These are phyloP conservation scores for Tolypocladium pustulatum DNA, from an alignment of 2,329 filamentous ascomycete genomes.

Conservation along the genomic window DNA sequence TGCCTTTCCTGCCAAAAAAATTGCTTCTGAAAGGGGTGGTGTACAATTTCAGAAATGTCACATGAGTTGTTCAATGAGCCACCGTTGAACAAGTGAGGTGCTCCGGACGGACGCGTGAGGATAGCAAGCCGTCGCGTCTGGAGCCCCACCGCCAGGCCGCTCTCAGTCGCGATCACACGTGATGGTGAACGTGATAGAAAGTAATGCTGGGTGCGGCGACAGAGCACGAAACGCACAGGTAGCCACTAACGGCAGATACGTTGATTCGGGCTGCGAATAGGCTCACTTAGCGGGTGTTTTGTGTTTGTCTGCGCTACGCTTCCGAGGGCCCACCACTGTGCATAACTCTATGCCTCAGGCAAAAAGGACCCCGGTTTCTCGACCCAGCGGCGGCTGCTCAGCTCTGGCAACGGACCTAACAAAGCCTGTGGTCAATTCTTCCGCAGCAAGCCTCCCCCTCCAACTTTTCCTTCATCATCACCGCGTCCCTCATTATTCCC, in stretches of 20 bases:
- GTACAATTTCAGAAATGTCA: background rate
- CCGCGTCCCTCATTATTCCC: background rate
- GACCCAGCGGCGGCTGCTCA: conserved; percentile 5
- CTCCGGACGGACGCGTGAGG: background rate
- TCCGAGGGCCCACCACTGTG: background rate
- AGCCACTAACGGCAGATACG: background rate
- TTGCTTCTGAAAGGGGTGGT: background rate
- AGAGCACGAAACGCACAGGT: background rate
- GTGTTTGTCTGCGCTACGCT: background rate
- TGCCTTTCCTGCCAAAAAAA: no score
- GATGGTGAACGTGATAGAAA: conserved; percentile 9
- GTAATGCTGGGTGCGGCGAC: background rate
- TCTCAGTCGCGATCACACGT: conserved; percentile 15
- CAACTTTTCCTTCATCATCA: conserved; percentile 1
- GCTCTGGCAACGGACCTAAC: conserved; percentile 9
- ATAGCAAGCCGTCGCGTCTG: background rate
- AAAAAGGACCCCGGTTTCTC: conserved; percentile 2
- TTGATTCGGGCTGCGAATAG: rapidly evolving
- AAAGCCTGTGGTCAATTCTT: conserved; percentile 6
- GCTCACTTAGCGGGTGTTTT: background rate
- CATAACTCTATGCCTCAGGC: conserved; percentile 8
- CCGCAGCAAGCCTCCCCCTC: conserved; percentile 4
- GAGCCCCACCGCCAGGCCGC: background rate
- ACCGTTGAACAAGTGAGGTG: background rate
- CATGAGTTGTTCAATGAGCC: background rate